Conservation (phyloP, 2,329 filamentous ascomycete species). For the Botrytis elliptica region DNA sequence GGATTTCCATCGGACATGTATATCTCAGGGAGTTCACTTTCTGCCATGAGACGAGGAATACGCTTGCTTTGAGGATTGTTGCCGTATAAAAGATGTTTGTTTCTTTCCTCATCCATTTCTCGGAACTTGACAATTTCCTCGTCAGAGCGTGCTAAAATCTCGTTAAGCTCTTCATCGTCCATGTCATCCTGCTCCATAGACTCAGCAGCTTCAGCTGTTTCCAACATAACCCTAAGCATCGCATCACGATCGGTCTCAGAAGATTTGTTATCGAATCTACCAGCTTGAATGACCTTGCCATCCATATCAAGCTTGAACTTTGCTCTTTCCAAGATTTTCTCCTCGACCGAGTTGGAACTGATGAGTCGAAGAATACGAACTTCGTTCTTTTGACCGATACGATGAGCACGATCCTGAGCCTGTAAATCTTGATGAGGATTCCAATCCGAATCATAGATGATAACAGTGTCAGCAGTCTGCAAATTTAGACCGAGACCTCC, state of each 20-base stretch:
- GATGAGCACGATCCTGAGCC: slow-evolving; percentile 98
- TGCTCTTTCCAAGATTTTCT: slow-evolving; percentile 95
- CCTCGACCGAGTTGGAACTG: slow-evolving; percentile 94
- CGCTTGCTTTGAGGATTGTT: slow-evolving; percentile 59
- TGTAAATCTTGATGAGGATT: slow-evolving; percentile 99
- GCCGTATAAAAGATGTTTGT: slow-evolving; percentile 68
- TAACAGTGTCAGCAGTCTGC: slow-evolving; percentile 97
- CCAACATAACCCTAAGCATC: slow-evolving; percentile 88
- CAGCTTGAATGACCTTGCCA: slow-evolving; percentile 97
- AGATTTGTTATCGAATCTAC: slow-evolving; percentile 99
- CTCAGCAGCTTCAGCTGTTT: slow-evolving; percentile 72
- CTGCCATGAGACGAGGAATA: slow-evolving; percentile 77
- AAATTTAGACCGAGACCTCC: slow-evolving; percentile 96
- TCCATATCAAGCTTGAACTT: slow-evolving; percentile 99
- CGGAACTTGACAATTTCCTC: slow-evolving; percentile 77
- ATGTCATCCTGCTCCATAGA: slow-evolving; percentile 85
- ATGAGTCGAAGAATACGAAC: slow-evolving; percentile 95
- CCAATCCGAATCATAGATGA: slow-evolving; percentile 99
- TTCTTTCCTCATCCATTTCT: slow-evolving; percentile 74
- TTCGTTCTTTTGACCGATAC: slow-evolving; percentile 99
- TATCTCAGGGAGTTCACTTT: slow-evolving; percentile 88
- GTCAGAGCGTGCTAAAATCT: slow-evolving; percentile 87
- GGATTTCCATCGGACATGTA: slow-evolving; percentile 86
- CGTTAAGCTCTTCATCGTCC: slow-evolving; percentile 96
- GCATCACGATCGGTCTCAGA: slow-evolving; percentile 98